Evolutionary conservation across 2,329 filamentous ascomycete species (phyloP).

Genomic region (Ascochyta koolunga): DNA sequence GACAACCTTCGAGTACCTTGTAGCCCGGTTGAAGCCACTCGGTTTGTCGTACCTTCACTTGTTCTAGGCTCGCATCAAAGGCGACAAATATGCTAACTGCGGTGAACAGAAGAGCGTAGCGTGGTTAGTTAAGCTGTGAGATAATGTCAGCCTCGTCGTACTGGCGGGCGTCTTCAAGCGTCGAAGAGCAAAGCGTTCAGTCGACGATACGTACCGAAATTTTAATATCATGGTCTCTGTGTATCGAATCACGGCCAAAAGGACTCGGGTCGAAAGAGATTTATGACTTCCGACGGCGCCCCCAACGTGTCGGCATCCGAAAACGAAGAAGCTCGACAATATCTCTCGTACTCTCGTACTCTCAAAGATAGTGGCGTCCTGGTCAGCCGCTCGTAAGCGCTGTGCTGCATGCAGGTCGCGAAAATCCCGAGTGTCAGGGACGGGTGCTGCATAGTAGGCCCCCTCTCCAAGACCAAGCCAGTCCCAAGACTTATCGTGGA

Average conservation of each 20-base stretch:
- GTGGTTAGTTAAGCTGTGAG: conserved; percentile 20
- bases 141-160: conserved; percentile 34
- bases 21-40: not conserved
- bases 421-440: not conserved
- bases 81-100: conserved; percentile 19
- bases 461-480: not conserved
- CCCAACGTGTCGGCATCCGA: not conserved
- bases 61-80: conserved; percentile 13
- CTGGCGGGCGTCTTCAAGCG: conserved; percentile 50
- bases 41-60: not conserved
- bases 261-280: conserved; percentile 6
- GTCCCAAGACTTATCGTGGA: not conserved
- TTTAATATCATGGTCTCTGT: conserved; percentile 21
- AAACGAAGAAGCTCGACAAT: not conserved
- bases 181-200: conserved; percentile 36
- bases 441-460: not conserved
- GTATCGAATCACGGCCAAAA: not conserved
- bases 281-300: not conserved
- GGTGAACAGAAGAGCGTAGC: conserved; percentile 20
- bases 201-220: conserved; percentile 45
- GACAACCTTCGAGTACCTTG: conserved; percentile 52
- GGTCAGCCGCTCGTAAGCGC: conserved; percentile 16
- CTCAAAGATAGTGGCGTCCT: conserved; percentile 10
- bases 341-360: not conserved
- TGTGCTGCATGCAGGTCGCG: conserved; percentile 5